Base-by-base conservation (phyloP, 768 basidiomycete species). In the Lanmaoa pseudosensibilis region DNA sequence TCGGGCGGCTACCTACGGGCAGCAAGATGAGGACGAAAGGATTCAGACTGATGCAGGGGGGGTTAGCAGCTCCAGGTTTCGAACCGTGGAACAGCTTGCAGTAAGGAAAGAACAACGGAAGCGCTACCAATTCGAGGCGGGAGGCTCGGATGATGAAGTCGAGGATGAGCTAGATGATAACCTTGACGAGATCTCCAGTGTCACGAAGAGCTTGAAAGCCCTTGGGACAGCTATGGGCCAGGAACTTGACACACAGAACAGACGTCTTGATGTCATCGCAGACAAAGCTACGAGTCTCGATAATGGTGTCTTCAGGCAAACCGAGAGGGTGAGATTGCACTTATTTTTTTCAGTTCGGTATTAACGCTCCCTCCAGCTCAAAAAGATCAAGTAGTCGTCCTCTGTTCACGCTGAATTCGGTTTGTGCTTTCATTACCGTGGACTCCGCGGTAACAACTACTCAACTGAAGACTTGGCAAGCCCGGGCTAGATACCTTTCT, bases 141-240 rank as follows among this genome's bases (percentile, higher is more conserved):
- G 84, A 37, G 92, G 81, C 3, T 92, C 89, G 7, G 96, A 99
- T 66, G 94, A 98, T 63, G 94, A 95, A 73, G 62, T 96, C 1
- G 96, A 99, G 75, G 89, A 98, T 64, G 94, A 98, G 73, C 66
- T 99, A 37, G 96, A 98, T 65, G 84, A 82, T 60, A 98, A 98
- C 70, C 75, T 99, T 25, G 86, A 91, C 68, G 94, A 96, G 72
- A 89, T 96, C 56, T 76, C 83, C 36, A 86, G 85, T 49, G 83
- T 88, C 50, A 84, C 90, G 2, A 90, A 86, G 74, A 78, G 84
- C 45, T 78, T 97, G 57, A 92, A 90, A 73, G 83, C 85, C 3
- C 75, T 95, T 19, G 91, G 89, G 7, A 79, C 79, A 58, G 85
- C 89, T 5, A 93, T 92, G 87, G 88, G 90, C 43, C 82, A 90